A percentile compares a stretch with the other conserved stretches of the same genome.
These are phyloP conservation scores for Fusarium gaditjirri DNA, from an alignment of 2,329 filamentous ascomycete species.

Conservation along the genomic window DNA sequence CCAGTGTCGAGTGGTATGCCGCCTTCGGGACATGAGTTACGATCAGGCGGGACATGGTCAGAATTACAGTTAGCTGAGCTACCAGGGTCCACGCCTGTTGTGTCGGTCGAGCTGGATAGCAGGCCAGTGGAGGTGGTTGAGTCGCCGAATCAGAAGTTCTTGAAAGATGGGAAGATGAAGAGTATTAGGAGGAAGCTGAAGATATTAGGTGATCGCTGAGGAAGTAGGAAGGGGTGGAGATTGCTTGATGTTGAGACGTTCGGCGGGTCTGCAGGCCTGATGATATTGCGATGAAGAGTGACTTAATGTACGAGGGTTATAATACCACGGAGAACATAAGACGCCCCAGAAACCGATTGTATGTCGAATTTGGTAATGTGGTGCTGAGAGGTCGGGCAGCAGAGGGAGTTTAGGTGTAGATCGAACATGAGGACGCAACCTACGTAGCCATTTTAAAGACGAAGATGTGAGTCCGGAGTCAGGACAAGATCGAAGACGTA, in stretches of 20 bases:
- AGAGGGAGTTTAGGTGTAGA: neutral
- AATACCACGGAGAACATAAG: neutral
- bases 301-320: neutral
- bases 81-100: neutral
- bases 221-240: neutral
- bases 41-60: neutral
- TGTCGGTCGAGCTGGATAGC: neutral
- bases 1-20: neutral
- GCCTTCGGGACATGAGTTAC: neutral
- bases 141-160: neutral
- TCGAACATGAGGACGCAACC: neutral
- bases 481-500: accelerated
- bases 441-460: neutral
- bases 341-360: neutral
- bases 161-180: neutral
- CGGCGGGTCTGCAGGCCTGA: accelerated
- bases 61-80: constrained; percentile 3
- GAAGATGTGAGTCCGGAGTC: neutral
- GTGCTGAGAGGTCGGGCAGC: neutral
- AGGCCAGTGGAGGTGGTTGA: neutral
- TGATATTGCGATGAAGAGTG: neutral
- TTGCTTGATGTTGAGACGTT: neutral
- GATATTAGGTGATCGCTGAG: neutral
- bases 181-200: neutral
- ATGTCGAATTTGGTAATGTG: neutral